Evolutionary conservation across 176 grass and related monocot species (phyloP).

Genomic region (Eleusine indica): DNA sequence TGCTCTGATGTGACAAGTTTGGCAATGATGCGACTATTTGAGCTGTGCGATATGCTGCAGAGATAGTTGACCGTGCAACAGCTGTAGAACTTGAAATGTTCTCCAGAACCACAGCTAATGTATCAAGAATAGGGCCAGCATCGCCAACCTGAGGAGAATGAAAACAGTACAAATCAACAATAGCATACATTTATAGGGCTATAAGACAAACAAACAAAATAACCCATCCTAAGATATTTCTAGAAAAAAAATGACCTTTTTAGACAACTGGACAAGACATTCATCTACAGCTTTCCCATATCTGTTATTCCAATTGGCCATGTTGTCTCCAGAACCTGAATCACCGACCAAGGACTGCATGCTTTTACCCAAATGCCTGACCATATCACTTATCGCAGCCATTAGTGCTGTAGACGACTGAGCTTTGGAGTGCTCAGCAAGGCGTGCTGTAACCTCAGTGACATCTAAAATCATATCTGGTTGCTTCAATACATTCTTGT

Average conservation of each 20-base stretch:
- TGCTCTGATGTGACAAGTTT: conserved; percentile 77
- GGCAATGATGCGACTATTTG: conserved; percentile 91
- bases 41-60: conserved; percentile 79
- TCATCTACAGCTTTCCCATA: conserved; percentile 71
- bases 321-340: conserved; percentile 44
- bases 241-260: conserved; percentile 58
- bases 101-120: conserved; percentile 83
- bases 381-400: conserved; percentile 79
- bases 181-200: conserved; percentile 27
- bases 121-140: conserved; percentile 93
- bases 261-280: conserved; percentile 82
- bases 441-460: conserved; percentile 73
- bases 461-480: conserved; percentile 83
- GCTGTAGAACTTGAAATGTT: conserved; percentile 65
- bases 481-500: conserved; percentile 76
- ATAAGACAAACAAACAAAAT: not conserved
- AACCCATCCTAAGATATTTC: conserved; percentile 12
- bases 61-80: conserved; percentile 74
- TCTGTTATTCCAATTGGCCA: conserved; percentile 58
- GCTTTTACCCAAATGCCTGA: conserved; percentile 85
- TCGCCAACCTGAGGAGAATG: conserved; percentile 73
- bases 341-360: conserved; percentile 56
- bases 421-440: conserved; percentile 74
- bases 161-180: conserved; percentile 21
- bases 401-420: conserved; percentile 81